Conservation (phyloP, 805 yeast genomes). For the Saccharomycopsis sp. region DNA sequence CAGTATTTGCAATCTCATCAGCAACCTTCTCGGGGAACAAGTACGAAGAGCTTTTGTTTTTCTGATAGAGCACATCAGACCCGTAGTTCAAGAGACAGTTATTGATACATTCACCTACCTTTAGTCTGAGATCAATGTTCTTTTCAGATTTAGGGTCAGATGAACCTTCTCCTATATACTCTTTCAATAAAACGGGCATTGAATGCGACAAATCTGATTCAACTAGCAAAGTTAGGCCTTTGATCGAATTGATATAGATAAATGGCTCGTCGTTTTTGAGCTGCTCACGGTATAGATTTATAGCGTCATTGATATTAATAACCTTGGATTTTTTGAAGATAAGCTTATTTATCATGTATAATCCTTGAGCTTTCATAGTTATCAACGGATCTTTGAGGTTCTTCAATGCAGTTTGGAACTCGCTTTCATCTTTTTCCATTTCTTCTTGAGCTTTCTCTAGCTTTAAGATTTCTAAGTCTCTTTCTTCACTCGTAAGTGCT, state of each 20-base stretch:
- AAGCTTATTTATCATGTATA: constrained; percentile 54
- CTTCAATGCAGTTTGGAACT: constrained; percentile 53
- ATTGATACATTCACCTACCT: constrained; percentile 72
- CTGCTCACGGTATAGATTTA: constrained; percentile 56
- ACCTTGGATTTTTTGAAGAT: constrained; percentile 44
- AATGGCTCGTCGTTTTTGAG: constrained; percentile 79
- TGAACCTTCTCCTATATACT: constrained; percentile 27
- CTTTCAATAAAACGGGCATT: constrained; percentile 31
- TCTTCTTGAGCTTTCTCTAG: constrained; percentile 14
- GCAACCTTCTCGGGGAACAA: constrained; percentile 39
- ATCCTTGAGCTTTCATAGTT: constrained; percentile 84
- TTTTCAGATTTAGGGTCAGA: background rate
- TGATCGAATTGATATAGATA: constrained; percentile 77
- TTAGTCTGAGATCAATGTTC: constrained; percentile 66
- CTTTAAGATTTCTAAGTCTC: constrained; percentile 10
- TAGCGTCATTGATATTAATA: constrained; percentile 45
- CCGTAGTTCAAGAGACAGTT: constrained; percentile 12
- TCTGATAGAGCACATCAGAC: constrained; percentile 7
- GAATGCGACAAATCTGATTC: constrained; percentile 36
- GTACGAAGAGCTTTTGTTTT: constrained; percentile 9
- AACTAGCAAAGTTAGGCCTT: constrained; percentile 62
- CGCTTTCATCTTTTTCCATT: constrained; percentile 32
- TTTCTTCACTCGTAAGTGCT: constrained; percentile 1
- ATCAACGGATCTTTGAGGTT: constrained; percentile 70
- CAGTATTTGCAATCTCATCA: constrained; percentile 34